phyloP scores from a whole-genome alignment of 2,329 filamentous ascomycete genomes.

The Colletotrichum cereale region DNA sequence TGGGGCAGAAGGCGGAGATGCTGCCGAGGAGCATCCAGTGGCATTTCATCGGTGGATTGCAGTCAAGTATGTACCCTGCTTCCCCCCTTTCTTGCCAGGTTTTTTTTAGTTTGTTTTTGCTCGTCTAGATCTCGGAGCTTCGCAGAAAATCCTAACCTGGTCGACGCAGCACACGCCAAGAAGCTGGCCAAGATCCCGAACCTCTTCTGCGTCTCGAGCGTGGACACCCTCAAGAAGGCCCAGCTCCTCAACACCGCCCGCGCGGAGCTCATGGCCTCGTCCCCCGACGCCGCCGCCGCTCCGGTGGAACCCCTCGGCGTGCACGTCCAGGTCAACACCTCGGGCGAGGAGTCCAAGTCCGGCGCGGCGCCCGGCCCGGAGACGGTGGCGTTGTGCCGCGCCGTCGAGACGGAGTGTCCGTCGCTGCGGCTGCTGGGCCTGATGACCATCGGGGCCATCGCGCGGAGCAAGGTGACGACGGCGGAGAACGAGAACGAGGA shows the following conservation, averaged over 20 bases:
- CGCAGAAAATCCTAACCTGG: background rate
- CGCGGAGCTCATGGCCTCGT: constrained; percentile 61
- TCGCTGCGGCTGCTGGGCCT: constrained; percentile 82
- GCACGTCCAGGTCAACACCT: constrained; percentile 96
- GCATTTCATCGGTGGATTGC: constrained; percentile 97
- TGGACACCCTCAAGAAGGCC: constrained; percentile 91
- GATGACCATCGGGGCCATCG: constrained; percentile 98
- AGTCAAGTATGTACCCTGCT: constrained; percentile 70
- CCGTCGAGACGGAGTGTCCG: constrained; percentile 78
- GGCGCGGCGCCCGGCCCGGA: constrained; percentile 79
- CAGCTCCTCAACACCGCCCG: constrained; percentile 83
- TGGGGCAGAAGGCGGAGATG: constrained; percentile 85
- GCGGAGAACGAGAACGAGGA: constrained; percentile 91
- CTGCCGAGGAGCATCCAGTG: constrained; percentile 84
- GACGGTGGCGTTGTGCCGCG: constrained; percentile 73
- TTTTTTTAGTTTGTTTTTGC: no score
- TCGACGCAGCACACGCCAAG: constrained; percentile 85
- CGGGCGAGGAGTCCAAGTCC: constrained; percentile 86
- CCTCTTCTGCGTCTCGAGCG: constrained; percentile 90
- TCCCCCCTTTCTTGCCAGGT: background rate
- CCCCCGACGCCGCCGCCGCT: constrained; percentile 51
- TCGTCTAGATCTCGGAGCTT: background rate
- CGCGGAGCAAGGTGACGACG: constrained; percentile 79
- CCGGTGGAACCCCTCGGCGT: constrained; percentile 70
- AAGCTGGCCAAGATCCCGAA: constrained; percentile 87